These are phyloP conservation scores for Rubroshorea leprosula DNA, from an alignment of 345 rosid species.

Conservation along the genomic window DNA sequence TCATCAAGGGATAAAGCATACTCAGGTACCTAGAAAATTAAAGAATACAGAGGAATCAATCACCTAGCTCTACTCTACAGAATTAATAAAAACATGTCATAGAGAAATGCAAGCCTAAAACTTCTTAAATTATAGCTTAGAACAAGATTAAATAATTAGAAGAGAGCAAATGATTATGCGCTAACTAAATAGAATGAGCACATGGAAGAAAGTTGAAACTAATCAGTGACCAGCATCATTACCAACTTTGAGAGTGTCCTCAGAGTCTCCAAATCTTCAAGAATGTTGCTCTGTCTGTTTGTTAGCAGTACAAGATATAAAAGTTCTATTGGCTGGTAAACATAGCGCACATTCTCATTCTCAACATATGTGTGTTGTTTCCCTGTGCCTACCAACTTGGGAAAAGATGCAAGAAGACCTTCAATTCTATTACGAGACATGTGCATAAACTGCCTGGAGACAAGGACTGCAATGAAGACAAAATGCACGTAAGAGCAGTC, in stretches of 20 bases:
- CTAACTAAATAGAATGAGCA: too few relatives aligned
- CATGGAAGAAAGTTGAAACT: too few relatives aligned
- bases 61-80: neutral
- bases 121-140: neutral
- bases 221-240: too few relatives aligned
- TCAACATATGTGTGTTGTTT: conserved; percentile 97
- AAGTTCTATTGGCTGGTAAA: conserved; percentile 93
- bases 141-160: neutral
- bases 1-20: conserved; percentile 79
- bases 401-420: conserved; percentile 99
- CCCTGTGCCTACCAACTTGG: conserved; percentile 92
- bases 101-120: conserved; percentile 4
- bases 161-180: neutral
- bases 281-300: conserved; percentile 94
- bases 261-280: conserved; percentile 92
- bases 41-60: conserved; percentile 33
- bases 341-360: conserved; percentile 98
- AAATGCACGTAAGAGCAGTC: too few relatives aligned
- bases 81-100: neutral
- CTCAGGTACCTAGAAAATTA: conserved; percentile 79
- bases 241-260: conserved; percentile 95
- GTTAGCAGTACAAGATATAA: conserved; percentile 88
- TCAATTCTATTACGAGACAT: conserved; percentile 94
- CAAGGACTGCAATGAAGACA: conserved; percentile 69
- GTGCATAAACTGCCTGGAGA: conserved; percentile 94